A percentile compares a stretch with the other conserved stretches of the same genome.
Evolutionary conservation across 140 eudicot species (phyloP).

Genomic region (Erigeron philadelphicus): DNA sequence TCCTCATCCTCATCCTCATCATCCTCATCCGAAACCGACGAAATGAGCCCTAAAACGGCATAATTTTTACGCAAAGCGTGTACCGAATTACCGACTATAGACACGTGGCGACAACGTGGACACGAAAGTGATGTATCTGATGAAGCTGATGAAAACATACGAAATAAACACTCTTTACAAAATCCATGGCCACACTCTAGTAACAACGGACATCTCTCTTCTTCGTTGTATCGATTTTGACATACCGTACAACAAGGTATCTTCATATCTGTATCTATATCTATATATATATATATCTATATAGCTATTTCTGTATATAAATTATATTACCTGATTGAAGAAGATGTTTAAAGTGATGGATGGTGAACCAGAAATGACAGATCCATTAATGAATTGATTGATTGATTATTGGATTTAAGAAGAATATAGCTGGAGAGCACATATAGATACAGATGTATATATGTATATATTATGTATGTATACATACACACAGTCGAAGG

Average conservation of each 20-base stretch:
- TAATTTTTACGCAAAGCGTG: conserved; percentile 72
- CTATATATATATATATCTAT: no score
- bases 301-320: no score
- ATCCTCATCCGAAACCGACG: conserved; percentile 42
- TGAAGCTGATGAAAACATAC: conserved; percentile 56
- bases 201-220: conserved; percentile 66
- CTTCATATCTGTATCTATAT: conserved; percentile 40
- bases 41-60: conserved; percentile 55
- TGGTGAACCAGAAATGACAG: conserved; percentile 25
- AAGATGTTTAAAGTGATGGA: conserved; percentile 20
- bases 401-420: conserved; percentile 24
- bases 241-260: conserved; percentile 82
- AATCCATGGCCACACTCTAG: conserved; percentile 94
- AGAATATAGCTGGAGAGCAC: conserved; percentile 36
- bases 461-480: no score
- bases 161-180: conserved; percentile 77
- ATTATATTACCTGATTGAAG: background rate
- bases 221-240: conserved; percentile 76
- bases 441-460: background rate
- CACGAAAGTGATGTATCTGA: conserved; percentile 63
- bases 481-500: background rate
- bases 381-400: conserved; percentile 24
- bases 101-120: conserved; percentile 87
- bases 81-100: conserved; percentile 85
- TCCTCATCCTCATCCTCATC: conserved; percentile 43